phyloP scores from a whole-genome alignment of 208 protist species.

The Crithidia bombi region DNA sequence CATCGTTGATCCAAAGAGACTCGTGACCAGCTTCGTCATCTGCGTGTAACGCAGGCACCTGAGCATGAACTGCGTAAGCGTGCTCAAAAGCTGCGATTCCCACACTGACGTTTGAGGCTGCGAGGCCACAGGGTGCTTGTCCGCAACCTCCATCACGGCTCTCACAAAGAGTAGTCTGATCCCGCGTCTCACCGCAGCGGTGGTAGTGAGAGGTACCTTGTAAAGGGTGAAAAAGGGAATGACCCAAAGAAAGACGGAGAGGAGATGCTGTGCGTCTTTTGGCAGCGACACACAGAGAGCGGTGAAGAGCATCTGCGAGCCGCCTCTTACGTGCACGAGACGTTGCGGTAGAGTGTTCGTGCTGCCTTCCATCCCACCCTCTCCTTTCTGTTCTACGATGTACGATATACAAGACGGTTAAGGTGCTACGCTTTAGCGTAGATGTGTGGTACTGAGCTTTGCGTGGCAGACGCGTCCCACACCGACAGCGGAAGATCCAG shows the following conservation, averaged over 20 bases:
- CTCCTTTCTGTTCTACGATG: not conserved
- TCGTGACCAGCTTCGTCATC: not conserved
- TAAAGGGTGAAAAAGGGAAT: conserved; percentile 1
- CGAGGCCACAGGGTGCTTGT: not conserved
- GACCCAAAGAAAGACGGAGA: conserved; percentile 11
- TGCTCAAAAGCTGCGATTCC: not conserved
- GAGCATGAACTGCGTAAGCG: not conserved
- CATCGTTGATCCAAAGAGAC: not conserved
- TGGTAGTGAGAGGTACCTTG: not conserved
- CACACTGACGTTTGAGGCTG: not conserved
- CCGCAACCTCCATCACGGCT: not conserved
- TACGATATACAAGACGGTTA: not conserved
- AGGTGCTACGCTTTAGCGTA: too few species aligned
- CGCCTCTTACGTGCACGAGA: conserved; percentile 29
- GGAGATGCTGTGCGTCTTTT: conserved; percentile 4
- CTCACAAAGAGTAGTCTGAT: conserved; percentile 1
- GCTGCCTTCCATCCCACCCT: not conserved
- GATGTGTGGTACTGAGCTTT: too few species aligned
- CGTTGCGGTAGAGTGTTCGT: not conserved
- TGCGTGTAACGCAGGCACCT: not conserved
- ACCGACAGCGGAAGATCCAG: too few species aligned
- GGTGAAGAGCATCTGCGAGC: conserved; percentile 25
- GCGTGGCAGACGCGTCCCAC: too few species aligned
- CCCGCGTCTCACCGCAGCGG: not conserved
- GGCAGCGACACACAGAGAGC: conserved; percentile 30